A percentile compares a stretch with the other conserved stretches of the same genome.
Evolutionary conservation across 1,139 yeast genomes (phyloP).

Genomic region (Blastobotrys petasosporus): DNA sequence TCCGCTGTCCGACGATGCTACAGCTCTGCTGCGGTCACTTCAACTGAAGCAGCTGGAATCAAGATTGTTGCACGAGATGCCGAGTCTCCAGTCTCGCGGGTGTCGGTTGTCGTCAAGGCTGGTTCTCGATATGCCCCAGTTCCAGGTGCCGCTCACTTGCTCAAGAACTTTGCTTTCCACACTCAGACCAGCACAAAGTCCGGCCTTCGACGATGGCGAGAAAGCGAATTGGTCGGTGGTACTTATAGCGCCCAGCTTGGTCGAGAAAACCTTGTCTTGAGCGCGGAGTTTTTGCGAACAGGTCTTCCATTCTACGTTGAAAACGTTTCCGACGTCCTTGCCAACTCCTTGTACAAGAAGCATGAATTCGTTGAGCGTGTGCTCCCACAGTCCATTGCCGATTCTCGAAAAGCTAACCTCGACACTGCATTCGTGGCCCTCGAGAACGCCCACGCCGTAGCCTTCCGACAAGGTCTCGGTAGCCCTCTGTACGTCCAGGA

Average conservation of each 20-base stretch:
- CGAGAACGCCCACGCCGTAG: conserved; percentile 72
- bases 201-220: conserved; percentile 90
- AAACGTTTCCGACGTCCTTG: conserved; percentile 71
- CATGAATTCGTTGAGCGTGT: conserved; percentile 82
- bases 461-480: conserved; percentile 89
- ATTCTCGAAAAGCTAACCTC: conserved; percentile 45
- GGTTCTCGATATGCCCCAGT: conserved; percentile 75
- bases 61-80: conserved; percentile 44
- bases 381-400: conserved; percentile 60
- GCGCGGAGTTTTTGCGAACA: conserved; percentile 77
- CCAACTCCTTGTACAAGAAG: conserved; percentile 61
- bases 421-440: conserved; percentile 57
- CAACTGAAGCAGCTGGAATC: conserved; percentile 34
- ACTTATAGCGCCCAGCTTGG: conserved; percentile 60
- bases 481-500: conserved; percentile 75
- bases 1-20: conserved; percentile 5
- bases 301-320: conserved; percentile 90
- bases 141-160: conserved; percentile 81
- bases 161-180: conserved; percentile 77
- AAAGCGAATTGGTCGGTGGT: conserved; percentile 92
- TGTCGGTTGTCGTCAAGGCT: conserved; percentile 76
- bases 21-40: conserved; percentile 28
- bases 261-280: conserved; percentile 78
- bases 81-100: conserved; percentile 54
- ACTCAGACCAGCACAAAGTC: conserved; percentile 70